phyloP scores from a whole-genome alignment of 1,284 basidiomycete genomes.

The Ustilago nuda region DNA sequence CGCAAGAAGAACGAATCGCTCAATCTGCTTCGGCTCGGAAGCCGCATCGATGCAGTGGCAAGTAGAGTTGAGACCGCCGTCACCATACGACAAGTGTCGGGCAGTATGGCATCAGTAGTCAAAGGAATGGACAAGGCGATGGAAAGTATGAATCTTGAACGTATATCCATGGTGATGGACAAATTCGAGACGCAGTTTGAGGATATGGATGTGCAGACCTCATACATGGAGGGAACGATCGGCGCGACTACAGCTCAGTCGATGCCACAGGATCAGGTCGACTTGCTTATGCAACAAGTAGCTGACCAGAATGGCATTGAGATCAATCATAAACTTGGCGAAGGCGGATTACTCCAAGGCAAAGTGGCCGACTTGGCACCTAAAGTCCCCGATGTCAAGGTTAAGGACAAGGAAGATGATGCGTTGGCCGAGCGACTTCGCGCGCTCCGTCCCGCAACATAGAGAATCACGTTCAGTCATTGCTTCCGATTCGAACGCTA shows the following conservation, averaged over 20 bases:
- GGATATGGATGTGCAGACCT: conserved; percentile 97
- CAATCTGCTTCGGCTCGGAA: conserved; percentile 73
- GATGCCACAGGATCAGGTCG: conserved; percentile 97
- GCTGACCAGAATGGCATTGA: conserved; percentile 98
- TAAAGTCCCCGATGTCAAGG: conserved; percentile 35
- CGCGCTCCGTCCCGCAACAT: conserved; percentile 65
- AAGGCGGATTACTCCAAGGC: conserved; percentile 76
- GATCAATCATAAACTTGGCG: conserved; percentile 86
- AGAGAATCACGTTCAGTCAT: not conserved
- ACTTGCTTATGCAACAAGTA: conserved; percentile 88
- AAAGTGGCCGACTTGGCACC: conserved; percentile 69
- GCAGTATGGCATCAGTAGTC: conserved; percentile 95
- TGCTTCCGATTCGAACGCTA: too few species aligned
- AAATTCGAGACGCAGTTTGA: conserved; percentile 97
- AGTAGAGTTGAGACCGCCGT: conserved; percentile 99
- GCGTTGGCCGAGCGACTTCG: conserved; percentile 77
- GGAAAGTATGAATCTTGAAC: conserved; percentile 98
- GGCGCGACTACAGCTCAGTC: conserved; percentile 89
- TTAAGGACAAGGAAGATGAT: conserved; percentile 72
- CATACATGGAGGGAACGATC: conserved; percentile 98
- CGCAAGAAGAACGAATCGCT: conserved; percentile 96
- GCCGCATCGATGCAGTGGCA: conserved; percentile 91
- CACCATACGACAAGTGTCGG: conserved; percentile 87
- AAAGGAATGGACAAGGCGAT: conserved; percentile 99
- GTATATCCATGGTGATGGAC: conserved; percentile 98